phyloP scores from a whole-genome alignment of 2,329 filamentous ascomycete genomes.

The Botrytis elliptica region DNA sequence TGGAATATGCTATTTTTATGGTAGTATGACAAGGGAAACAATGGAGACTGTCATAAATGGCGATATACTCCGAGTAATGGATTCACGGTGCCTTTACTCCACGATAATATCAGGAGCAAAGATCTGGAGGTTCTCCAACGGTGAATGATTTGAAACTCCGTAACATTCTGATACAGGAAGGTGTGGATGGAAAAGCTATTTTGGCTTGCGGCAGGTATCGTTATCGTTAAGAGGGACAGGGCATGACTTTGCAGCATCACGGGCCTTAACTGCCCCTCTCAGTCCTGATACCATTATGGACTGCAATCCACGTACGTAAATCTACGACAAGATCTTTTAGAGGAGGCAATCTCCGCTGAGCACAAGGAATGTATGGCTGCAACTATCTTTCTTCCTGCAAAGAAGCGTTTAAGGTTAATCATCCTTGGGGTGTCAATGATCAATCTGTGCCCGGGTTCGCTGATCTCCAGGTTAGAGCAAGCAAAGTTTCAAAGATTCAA shows the following conservation, averaged over 20 bases:
- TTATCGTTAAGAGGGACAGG: background rate
- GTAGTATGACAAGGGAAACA: background rate
- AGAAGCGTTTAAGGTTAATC: background rate
- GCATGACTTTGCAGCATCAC: background rate
- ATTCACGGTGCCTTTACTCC: background rate
- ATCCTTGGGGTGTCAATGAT: background rate
- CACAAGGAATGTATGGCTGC: background rate
- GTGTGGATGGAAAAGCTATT: constrained; percentile 1
- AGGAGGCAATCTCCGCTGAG: background rate
- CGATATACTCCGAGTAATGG: background rate
- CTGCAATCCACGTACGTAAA: background rate
- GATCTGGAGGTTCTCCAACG: background rate
- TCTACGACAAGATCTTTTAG: background rate
- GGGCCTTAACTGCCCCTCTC: background rate
- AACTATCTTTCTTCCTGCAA: background rate
- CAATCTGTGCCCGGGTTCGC: background rate
- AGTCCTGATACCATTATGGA: background rate
- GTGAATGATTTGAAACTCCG: background rate
- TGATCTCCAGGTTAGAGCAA: background rate
- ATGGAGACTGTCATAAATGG: background rate
- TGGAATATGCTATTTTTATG: background rate
- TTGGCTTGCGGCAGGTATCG: background rate
- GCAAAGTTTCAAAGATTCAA: background rate
- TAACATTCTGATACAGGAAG: background rate
- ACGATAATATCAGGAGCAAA: background rate